Evolutionary conservation across 129 eudicot genomes (phyloP).

Genomic region (Chrysanthemum lavandulifolium): DNA sequence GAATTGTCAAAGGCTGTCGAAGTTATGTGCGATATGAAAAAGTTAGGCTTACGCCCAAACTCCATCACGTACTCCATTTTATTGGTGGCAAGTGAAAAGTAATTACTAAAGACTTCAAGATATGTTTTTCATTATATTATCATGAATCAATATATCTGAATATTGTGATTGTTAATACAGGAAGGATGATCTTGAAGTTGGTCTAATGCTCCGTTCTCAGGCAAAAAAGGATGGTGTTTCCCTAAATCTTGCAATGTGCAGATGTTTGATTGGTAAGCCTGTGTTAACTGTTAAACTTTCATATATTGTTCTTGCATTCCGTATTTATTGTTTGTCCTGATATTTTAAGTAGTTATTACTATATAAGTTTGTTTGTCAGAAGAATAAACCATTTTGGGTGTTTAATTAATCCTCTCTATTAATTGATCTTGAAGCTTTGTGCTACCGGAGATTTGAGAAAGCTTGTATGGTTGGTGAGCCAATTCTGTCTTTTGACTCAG

Average conservation of each 20-base stretch:
- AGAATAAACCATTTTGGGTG: not conserved
- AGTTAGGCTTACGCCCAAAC: conserved; percentile 68
- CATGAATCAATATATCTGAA: conserved; percentile 21
- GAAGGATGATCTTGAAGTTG: conserved; percentile 81
- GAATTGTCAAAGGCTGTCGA: conserved; percentile 80
- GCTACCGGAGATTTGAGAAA: conserved; percentile 73
- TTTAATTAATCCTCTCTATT: conserved; percentile 7
- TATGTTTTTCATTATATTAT: not conserved
- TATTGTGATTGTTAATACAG: conserved; percentile 37
- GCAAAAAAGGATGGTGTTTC: conserved; percentile 73
- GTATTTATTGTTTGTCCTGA: not conserved
- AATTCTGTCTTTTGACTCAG: conserved; percentile 64
- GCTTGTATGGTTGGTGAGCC: conserved; percentile 75
- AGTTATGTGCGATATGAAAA: conserved; percentile 65
- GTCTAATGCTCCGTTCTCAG: conserved; percentile 77
- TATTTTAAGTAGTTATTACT: not conserved
- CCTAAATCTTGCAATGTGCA: conserved; percentile 88
- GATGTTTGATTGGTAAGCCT: conserved; percentile 74
- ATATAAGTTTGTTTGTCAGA: conserved; percentile 2
- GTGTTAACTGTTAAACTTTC: conserved; percentile 7
- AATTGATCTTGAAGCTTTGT: conserved; percentile 61
- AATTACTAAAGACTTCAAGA: conserved; percentile 28
- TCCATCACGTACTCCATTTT: conserved; percentile 87
- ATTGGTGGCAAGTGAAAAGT: conserved; percentile 92
- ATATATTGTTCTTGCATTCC: not conserved